phyloP scores from a whole-genome alignment of 768 basidiomycete species.

The Auricularia sp. region DNA sequence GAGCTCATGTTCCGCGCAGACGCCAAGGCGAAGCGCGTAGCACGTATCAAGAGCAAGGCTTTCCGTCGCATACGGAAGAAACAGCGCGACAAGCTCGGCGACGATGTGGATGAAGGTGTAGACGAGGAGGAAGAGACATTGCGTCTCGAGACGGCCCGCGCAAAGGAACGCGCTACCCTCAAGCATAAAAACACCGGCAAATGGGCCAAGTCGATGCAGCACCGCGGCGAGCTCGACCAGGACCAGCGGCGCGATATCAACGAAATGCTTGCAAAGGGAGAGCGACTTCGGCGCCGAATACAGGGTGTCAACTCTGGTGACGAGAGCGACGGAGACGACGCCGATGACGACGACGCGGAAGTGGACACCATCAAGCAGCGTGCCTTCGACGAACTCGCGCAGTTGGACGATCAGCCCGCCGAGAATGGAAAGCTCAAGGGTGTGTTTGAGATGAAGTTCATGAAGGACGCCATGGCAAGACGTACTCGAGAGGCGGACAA shows the following conservation, averaged over 20 bases:
- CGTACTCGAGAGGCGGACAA: slow-evolving; percentile 45
- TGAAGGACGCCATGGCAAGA: slow-evolving; percentile 82
- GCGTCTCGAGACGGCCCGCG: slow-evolving; percentile 69
- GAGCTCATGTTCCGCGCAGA: slow-evolving; percentile 93
- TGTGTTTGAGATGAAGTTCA: slow-evolving; percentile 95
- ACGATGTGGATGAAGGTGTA: slow-evolving; percentile 32
- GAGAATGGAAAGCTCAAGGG: slow-evolving; percentile 44
- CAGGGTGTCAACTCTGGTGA: slow-evolving; percentile 47
- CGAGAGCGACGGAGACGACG: slow-evolving; percentile 30
- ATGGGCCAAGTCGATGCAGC: slow-evolving; percentile 72
- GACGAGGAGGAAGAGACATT: slow-evolving; percentile 42
- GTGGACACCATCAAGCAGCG: slow-evolving; percentile 44
- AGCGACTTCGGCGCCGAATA: slow-evolving; percentile 69
- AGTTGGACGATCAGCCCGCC: slow-evolving; percentile 32
- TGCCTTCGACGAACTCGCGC: slow-evolving; percentile 70
- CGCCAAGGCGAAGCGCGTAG: slow-evolving; percentile 74
- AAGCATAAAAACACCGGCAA: slow-evolving; percentile 81
- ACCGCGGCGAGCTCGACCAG: slow-evolving; percentile 54
- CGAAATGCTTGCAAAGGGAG: slow-evolving; percentile 78
- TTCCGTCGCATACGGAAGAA: slow-evolving; percentile 80
- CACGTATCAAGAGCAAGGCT: slow-evolving; percentile 93
- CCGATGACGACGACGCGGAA: slow-evolving; percentile 31
- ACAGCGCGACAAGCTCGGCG: slow-evolving; percentile 50
- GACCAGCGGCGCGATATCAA: slow-evolving; percentile 59
- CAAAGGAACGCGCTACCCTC: slow-evolving; percentile 82